These are phyloP conservation scores for Avena atlantica DNA, from an alignment of 176 grass and related monocot genomes.

Conservation along the genomic window DNA sequence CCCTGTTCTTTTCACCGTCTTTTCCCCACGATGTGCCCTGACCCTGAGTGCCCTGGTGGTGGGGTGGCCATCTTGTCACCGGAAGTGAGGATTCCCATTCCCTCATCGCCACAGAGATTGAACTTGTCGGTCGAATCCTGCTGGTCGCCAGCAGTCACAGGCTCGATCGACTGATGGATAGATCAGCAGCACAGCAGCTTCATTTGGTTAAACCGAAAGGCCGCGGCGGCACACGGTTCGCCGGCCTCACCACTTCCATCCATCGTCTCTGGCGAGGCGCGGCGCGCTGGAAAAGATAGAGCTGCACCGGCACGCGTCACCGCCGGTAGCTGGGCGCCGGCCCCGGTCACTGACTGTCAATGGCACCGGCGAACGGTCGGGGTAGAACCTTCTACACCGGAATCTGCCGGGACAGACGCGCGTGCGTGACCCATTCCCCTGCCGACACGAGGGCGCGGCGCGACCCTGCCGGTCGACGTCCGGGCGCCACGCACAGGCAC, in stretches of 20 bases:
- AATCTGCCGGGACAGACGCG: background rate
- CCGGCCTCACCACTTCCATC: background rate
- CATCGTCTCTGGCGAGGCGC: too few species aligned
- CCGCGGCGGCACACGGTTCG: background rate
- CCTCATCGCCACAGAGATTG: background rate
- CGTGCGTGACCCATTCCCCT: background rate
- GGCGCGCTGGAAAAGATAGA: background rate
- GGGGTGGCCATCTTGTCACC: slow-evolving; percentile 46
- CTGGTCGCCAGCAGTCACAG: slow-evolving; percentile 5
- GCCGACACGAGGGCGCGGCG: background rate
- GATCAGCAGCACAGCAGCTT: background rate
- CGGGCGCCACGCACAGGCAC: background rate
- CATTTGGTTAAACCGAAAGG: slow-evolving; percentile 45
- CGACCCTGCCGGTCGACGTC: background rate
- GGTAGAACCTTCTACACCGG: background rate
- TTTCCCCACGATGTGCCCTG: background rate
- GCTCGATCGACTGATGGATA: background rate
- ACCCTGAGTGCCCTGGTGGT: slow-evolving; percentile 6
- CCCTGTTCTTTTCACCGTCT: slow-evolving; percentile 1
- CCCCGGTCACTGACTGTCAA: background rate
- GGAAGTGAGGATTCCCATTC: slow-evolving; percentile 30
- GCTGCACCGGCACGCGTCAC: background rate
- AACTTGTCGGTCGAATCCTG: slow-evolving; percentile 38
- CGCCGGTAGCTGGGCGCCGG: background rate
- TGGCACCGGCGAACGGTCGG: background rate